Base-by-base conservation (phyloP, 768 basidiomycete genomes). In the Suillus clintonianus region DNA sequence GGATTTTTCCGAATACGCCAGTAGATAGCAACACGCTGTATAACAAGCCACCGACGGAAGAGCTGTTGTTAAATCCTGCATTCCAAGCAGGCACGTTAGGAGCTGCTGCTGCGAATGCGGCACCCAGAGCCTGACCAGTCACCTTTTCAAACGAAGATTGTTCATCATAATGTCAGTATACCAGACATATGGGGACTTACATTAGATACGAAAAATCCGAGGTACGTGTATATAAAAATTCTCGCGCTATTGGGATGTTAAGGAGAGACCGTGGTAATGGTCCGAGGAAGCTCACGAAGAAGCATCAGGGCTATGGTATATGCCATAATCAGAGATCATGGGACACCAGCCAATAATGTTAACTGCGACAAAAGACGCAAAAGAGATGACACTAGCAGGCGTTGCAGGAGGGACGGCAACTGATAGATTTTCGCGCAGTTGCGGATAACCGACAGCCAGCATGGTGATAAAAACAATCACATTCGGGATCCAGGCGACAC, bases 401-500 rank as follows among this genome's bases (percentile, higher is more conserved):
- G 77, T 77, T 2, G 82, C 77, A 3, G 78, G 71, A 0, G 67
- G 67, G 9, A 67, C 81, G 15, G 80, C 79, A 4, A 80, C 61
- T 4, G 51, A 61, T 42, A 70, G 81, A 54, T 79, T 85, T 22
- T 66, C 70, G 14, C 74, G 76, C 22, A 95, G 75, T 64, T 92
- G 82, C 59, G 90, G 88, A 0, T 88, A 91, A 0, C 90, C 86
- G 22, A 91, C 75, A 1, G 88, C 90, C 1, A 90, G 72, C 42
- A 86, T 86, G 50, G 90, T 81, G 34, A 92, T 71, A 72, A 88
- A 93, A 9, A 86, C 83, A 56, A 94, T 72, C 15, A 90, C 70
- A 24, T 89, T 83, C 0, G 93, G 93, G 24, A 94, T 77, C 91
- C 92, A 93, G 0, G 87, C 84, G 8, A 89, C 60, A 13, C 85